Evolutionary conservation across 441 rosid genomes (phyloP).

Genomic region (Jatropha podagrica): DNA sequence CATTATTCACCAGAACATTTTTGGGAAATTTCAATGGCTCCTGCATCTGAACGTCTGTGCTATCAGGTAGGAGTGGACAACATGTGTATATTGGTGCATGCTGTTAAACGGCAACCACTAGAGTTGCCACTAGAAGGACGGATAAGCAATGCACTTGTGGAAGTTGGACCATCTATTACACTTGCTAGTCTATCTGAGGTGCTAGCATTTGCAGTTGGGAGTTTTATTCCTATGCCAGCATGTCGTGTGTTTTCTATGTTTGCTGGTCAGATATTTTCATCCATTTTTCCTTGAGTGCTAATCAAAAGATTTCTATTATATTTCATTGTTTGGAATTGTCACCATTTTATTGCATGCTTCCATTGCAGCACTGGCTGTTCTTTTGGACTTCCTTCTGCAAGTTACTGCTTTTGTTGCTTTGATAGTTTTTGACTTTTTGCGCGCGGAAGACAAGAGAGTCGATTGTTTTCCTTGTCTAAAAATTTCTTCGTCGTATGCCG

Average conservation of each 20-base stretch:
- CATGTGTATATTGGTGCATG: conserved; percentile 97
- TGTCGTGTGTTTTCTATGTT: conserved; percentile 99
- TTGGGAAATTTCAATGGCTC: conserved; percentile 6
- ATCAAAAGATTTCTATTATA: neutral
- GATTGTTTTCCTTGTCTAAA: conserved; percentile 96
- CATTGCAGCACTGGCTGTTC: conserved; percentile 87
- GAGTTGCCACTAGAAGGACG: conserved; percentile 80
- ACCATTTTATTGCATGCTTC: conserved; percentile 17
- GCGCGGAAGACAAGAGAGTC: conserved; percentile 73
- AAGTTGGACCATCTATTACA: conserved; percentile 99
- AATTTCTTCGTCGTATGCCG: conserved; percentile 48
- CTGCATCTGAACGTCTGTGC: conserved; percentile 16
- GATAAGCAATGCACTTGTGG: conserved; percentile 94
- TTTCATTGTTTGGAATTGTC: conserved; percentile 1
- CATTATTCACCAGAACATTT: neutral
- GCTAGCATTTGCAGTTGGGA: conserved; percentile 96
- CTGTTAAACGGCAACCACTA: conserved; percentile 91
- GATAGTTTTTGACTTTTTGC: conserved; percentile 83
- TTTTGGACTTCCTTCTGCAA: conserved; percentile 95
- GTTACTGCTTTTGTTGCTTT: conserved; percentile 98
- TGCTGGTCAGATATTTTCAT: conserved; percentile 63
- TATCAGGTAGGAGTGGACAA: conserved; percentile 98
- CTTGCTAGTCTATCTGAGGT: conserved; percentile 97
- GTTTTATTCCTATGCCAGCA: conserved; percentile 97
- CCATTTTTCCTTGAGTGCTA: neutral